Base-by-base conservation (phyloP, 2,329 filamentous ascomycete genomes). In the Myotisia sp. region DNA sequence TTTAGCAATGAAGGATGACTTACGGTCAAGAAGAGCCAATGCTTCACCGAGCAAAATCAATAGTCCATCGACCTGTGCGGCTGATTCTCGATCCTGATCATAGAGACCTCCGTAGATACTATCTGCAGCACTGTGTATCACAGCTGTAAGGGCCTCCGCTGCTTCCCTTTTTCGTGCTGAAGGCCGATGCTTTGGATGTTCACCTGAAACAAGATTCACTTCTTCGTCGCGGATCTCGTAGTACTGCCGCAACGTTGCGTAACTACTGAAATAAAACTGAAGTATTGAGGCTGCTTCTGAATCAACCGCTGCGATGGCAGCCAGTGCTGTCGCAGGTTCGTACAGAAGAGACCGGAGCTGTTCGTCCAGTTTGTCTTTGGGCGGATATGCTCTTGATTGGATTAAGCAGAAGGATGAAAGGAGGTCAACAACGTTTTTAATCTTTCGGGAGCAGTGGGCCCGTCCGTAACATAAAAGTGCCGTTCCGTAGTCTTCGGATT, bases 61-160 rank as follows among this genome's bases (percentile, higher is more conserved):
- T 14, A 95, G 59, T 34, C 86, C 86, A 47, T 95, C 87, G 42
- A 92, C 81, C 46, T 82, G 82, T 12, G 94, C 79, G 5, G 92
- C 83, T 0, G 82, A 76, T 49, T 86, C 80, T 8, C 81, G 72
- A 12, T 73, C 70, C 16, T 76, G 74, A 50, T 95, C 86, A 53
- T 85, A 92, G 2, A 94, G 65, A 1, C 87, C 87, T 36, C 87
- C 87, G 37, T 82, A 80, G 47, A 95, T 92, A 51, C 83, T 87
- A 54, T 93, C 85, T 37, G 82, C 79, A 2, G 87, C 79, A 51
- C 81, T 90, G 35, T 77, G 73, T 46, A 94, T 80, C 38, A 92
- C 78, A n/a, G 83, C 79, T 27, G 83, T 67, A 32, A 95, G 64
- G 1, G 83, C 78, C 27, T 71, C 67, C 0, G 79, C 81, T 4